A percentile compares a stretch with the other conserved stretches of the same genome.
These are phyloP conservation scores for Lophiotrema nucula DNA, from an alignment of 495 filamentous ascomycete species.

Conservation along the genomic window DNA sequence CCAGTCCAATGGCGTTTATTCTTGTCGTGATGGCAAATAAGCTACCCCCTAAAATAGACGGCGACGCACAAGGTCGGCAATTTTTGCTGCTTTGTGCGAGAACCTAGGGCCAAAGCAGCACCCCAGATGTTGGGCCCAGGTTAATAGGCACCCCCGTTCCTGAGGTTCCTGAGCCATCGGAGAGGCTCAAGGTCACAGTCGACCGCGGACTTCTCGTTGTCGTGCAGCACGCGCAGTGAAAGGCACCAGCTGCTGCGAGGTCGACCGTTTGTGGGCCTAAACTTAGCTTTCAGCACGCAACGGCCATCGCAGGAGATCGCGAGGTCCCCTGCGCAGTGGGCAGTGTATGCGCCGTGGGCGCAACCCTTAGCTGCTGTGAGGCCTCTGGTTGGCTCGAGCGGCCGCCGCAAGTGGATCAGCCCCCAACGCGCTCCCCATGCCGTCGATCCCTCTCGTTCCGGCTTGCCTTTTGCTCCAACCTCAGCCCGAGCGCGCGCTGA, in stretches of 20 bases:
- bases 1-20: neutral
- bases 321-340: slow-evolving; percentile 12
- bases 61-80: slow-evolving; percentile 11
- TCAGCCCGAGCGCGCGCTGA: neutral
- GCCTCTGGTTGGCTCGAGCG: neutral
- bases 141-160: neutral
- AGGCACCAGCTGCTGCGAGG: neutral
- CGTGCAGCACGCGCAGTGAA: neutral
- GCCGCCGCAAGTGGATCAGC: slow-evolving; percentile 1
- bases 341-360: slow-evolving; percentile 18
- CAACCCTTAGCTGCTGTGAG: neutral
- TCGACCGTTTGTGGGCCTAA: neutral
- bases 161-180: slow-evolving; percentile 1
- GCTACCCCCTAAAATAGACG: neutral
- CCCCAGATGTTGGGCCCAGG: neutral
- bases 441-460: slow-evolving; percentile 28
- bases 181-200: neutral
- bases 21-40: neutral
- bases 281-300: neutral
- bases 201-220: neutral
- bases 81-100: neutral
- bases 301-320: neutral
- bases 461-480: slow-evolving; percentile 19
- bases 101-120: neutral
- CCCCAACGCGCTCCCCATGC: slow-evolving; percentile 25